These are phyloP conservation scores for Mesotaenium endlicherianum DNA, from an alignment of 139 green algal species.

Conservation along the genomic window DNA sequence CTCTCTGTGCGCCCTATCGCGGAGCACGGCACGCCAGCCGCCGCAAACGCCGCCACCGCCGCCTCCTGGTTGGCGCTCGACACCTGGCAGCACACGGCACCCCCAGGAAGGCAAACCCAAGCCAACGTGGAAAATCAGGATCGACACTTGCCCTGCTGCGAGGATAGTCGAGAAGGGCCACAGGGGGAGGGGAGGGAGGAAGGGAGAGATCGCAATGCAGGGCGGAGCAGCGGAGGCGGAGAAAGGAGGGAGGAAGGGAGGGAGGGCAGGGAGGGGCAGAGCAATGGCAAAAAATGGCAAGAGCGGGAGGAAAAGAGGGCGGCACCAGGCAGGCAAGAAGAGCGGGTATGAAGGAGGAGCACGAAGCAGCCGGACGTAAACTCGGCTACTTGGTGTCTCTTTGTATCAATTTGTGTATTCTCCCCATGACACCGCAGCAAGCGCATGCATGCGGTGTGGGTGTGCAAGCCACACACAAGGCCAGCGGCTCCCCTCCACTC, in stretches of 20 bases:
- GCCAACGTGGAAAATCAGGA: too few relatives aligned
- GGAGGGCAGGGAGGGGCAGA: too few relatives aligned
- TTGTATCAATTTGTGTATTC: too few relatives aligned
- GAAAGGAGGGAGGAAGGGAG: background rate
- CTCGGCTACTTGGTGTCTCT: background rate
- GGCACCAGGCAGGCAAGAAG: background rate
- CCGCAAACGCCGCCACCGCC: slow-evolving; percentile 68
- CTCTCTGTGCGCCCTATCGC: too few relatives aligned
- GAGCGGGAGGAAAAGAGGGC: too few relatives aligned
- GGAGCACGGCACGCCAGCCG: slow-evolving; percentile 68
- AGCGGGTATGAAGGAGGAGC: background rate
- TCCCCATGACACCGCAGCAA: too few relatives aligned
- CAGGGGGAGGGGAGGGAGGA: background rate
- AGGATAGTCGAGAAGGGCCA: background rate
- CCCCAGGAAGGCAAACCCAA: background rate
- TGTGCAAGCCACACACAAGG: too few relatives aligned
- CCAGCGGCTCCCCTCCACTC: too few relatives aligned
- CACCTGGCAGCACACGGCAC: background rate
- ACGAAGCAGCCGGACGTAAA: background rate
- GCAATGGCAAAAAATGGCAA: too few relatives aligned
- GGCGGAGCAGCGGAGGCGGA: background rate
- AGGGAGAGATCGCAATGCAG: background rate
- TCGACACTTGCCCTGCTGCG: too few relatives aligned
- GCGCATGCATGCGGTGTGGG: too few relatives aligned
- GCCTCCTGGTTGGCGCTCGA: slow-evolving; percentile 50